Percentiles rank a stretch among this genome's conserved stretches.
phyloP scores from a whole-genome alignment of 371 early-diverging fungal species.

The Batrachochytrium dendrobatidis region DNA sequence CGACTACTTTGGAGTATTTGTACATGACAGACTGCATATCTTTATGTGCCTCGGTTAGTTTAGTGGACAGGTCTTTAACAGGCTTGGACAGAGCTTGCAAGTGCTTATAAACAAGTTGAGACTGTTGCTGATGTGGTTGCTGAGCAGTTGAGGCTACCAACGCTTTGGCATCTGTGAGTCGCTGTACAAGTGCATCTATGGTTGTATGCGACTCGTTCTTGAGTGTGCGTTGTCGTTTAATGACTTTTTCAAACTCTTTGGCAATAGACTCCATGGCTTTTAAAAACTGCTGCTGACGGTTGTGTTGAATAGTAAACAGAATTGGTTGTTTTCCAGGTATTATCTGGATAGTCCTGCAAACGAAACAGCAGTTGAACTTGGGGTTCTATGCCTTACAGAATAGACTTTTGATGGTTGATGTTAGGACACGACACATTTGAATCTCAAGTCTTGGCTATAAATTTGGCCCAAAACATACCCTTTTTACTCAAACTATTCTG shows the following conservation, averaged over 20 bases:
- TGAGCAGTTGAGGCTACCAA: slow-evolving; percentile 17
- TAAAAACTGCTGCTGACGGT: too few relatives aligned
- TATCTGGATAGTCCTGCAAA: too few relatives aligned
- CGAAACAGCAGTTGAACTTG: too few relatives aligned
- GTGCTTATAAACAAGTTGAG: neutral
- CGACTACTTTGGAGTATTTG: slow-evolving; percentile 71
- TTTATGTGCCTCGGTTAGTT: slow-evolving; percentile 48
- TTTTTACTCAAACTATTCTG: neutral
- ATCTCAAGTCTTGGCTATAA: too few relatives aligned
- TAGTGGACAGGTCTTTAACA: slow-evolving; percentile 13
- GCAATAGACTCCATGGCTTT: slow-evolving; percentile 26
- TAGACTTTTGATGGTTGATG: too few relatives aligned
- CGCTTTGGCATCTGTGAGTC: slow-evolving; percentile 8
- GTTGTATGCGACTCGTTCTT: slow-evolving; percentile 26
- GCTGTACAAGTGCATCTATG: slow-evolving; percentile 27
- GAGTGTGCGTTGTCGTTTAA: slow-evolving; percentile 31
- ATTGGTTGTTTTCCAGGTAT: too few relatives aligned
- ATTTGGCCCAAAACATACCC: too few relatives aligned
- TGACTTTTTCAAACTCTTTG: slow-evolving; percentile 42
- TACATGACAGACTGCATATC: slow-evolving; percentile 55
- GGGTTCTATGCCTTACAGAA: too few relatives aligned
- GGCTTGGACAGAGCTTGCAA: neutral
- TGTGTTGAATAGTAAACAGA: too few relatives aligned
- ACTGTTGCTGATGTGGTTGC: neutral
- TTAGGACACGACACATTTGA: too few relatives aligned